Evolutionary conservation across 441 rosid genomes (phyloP), one percentile per base, ranked within the genome.

Genomic region (Bruguiera hainesii): DNA sequence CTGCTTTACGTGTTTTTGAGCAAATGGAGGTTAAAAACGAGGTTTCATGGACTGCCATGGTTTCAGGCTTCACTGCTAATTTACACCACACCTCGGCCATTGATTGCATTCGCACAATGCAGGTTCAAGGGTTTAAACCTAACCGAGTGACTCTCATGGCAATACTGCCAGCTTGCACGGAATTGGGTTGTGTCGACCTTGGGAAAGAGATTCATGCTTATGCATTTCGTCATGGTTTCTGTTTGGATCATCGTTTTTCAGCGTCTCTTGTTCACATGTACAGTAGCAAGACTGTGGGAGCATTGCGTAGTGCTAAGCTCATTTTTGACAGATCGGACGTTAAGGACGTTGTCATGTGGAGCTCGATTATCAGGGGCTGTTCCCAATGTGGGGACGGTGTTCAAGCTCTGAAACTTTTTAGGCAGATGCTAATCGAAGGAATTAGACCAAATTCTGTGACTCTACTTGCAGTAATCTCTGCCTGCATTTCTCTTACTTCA

Each of bases 301-400:
- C 19, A 59, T 56, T 72, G 56, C 59, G 16, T 63, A 64, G 52
- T 67, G 76, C 87, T 26, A 81, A 74, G 72, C 66, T 68, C 63
- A 66, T 84, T 39, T 82, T 84, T 2, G 77, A 78, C 55, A 76
- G 57, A 73, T 73, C 80, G 9, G 55, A 56, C 66, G 63, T 65
- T 31, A 84, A 78, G 66, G 91, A 86, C 72, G 81, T 84, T 49
- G 89, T 86, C 18, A 75, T 72, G 70, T 84, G 84, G 85, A 82
- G 87, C 69, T 80, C 84, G 15, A 78, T 86, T 55, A 82, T 84
- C 56, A 59, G 78, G 50, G 71, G 78, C 37, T 78, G 80, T 68
- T 79, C 81, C 6, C 77, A 64, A 20, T 61, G 35, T 51, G 85
- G 83, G 64, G 69, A 79, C 63, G 61, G 37, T 64, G 30, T 56